Conservation (phyloP, 164 flowering plant genomes). For the Vitis amurensis region DNA sequence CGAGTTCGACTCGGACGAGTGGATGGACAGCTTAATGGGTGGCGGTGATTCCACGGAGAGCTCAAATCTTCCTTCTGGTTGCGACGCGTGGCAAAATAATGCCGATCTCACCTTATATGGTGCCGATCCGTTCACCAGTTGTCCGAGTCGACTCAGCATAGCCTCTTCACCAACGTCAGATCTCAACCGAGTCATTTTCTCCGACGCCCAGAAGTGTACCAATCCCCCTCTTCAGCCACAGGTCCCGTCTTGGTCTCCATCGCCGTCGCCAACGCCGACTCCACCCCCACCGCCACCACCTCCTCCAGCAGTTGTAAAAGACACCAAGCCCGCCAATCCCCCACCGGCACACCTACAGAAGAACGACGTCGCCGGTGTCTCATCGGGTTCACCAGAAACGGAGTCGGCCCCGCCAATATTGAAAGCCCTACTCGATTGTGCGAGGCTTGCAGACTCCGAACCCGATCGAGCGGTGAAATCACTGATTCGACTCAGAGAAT, state of each 20-base stretch:
- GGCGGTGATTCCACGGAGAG: slow-evolving; percentile 68
- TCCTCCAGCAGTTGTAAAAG: slow-evolving; percentile 1
- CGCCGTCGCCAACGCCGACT: slow-evolving; percentile 11
- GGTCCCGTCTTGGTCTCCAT: slow-evolving; percentile 30
- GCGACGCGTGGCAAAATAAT: slow-evolving; percentile 53
- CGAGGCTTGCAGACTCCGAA: slow-evolving; percentile 52
- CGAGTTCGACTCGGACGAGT: slow-evolving; percentile 86
- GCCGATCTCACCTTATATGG: slow-evolving; percentile 46
- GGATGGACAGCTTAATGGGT: slow-evolving; percentile 87
- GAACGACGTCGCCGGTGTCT: slow-evolving; percentile 6
- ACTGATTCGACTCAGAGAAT: slow-evolving; percentile 48
- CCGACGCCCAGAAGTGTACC: slow-evolving; percentile 30
- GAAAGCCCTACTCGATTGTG: slow-evolving; percentile 59
- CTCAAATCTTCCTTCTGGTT: slow-evolving; percentile 51
- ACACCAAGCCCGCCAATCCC: slow-evolving; percentile 4
- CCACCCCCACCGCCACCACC: slow-evolving; percentile 14
- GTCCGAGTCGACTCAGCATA: slow-evolving; percentile 50
- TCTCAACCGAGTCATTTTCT: slow-evolving; percentile 54
- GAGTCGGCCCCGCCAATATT: slow-evolving; percentile 47
- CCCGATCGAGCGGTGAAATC: slow-evolving; percentile 51
- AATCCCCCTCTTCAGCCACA: slow-evolving; percentile 9
- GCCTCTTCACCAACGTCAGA: slow-evolving; percentile 42
- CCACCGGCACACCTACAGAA: slow-evolving; percentile 11
- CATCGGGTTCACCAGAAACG: slow-evolving; percentile 21
- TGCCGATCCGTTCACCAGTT: slow-evolving; percentile 54